Evolutionary conservation across 352 stramenopile genomes (phyloP).

Genomic region (Phytophthora citrophthora): DNA sequence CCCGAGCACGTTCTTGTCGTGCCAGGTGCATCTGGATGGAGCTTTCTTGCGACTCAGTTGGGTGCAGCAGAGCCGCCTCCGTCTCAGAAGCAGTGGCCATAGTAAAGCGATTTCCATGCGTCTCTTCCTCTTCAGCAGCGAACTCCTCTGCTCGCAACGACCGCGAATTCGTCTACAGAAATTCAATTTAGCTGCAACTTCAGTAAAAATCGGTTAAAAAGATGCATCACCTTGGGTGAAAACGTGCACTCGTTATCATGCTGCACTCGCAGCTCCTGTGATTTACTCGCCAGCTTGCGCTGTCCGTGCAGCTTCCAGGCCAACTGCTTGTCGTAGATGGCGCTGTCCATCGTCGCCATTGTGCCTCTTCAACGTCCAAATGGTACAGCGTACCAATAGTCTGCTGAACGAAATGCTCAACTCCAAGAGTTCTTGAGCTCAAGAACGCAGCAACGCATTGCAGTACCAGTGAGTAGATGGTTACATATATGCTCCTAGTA

Average conservation of each 20-base stretch:
- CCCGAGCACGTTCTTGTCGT: slow-evolving; percentile 57
- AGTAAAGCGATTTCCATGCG: not conserved
- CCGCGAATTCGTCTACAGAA: slow-evolving; percentile 17
- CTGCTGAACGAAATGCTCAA: too few species aligned
- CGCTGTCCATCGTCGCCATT: slow-evolving; percentile 13
- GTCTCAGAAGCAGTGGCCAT: slow-evolving; percentile 5
- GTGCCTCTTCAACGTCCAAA: slow-evolving; percentile 5
- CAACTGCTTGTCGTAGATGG: slow-evolving; percentile 70
- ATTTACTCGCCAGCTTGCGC: slow-evolving; percentile 55
- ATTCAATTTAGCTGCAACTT: not conserved
- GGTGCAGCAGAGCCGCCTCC: slow-evolving; percentile 39
- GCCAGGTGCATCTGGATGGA: slow-evolving; percentile 68
- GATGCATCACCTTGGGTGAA: slow-evolving; percentile 47
- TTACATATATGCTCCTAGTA: too few species aligned
- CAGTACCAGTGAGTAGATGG: too few species aligned
- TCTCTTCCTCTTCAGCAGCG: slow-evolving; percentile 17
- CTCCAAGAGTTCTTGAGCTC: too few species aligned
- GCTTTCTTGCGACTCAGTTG: slow-evolving; percentile 62
- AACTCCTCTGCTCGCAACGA: slow-evolving; percentile 8
- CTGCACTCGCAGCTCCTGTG: slow-evolving; percentile 46
- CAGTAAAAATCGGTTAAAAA: not conserved
- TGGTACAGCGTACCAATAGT: too few species aligned
- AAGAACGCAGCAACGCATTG: too few species aligned
- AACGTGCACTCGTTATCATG: slow-evolving; percentile 69
- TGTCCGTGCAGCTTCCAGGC: slow-evolving; percentile 62